Evolutionary conservation across 441 rosid genomes (phyloP).

Genomic region (Macaranga tanarius): DNA sequence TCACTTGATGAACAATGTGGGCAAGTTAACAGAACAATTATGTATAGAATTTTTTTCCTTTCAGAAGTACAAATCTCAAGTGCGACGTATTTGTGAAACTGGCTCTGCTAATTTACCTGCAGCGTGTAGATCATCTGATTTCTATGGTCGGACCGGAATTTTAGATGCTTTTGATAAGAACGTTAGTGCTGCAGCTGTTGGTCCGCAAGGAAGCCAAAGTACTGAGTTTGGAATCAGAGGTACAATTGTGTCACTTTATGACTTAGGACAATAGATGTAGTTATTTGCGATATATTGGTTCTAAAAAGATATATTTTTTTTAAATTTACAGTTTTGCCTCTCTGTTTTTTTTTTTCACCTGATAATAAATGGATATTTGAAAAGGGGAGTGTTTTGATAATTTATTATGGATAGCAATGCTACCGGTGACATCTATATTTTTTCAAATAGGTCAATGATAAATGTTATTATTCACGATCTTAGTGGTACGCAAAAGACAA

Average conservation of each 20-base stretch:
- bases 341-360: too few species aligned
- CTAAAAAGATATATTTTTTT: too few species aligned
- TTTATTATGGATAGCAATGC: too few species aligned
- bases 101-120: not conserved
- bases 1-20: not conserved
- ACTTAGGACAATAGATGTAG: too few species aligned
- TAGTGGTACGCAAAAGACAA: too few species aligned
- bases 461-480: too few species aligned
- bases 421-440: too few species aligned
- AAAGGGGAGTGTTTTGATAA: too few species aligned
- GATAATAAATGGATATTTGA: too few species aligned
- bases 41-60: not conserved
- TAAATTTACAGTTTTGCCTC: too few species aligned
- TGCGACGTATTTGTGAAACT: constrained; percentile 19
- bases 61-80: constrained; percentile 46
- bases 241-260: not conserved
- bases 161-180: not conserved
- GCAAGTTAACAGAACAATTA: not conserved
- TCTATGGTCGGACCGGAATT: not conserved
- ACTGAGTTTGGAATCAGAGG: not conserved
- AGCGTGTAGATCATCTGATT: not conserved
- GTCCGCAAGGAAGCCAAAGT: not conserved
- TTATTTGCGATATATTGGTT: too few species aligned
- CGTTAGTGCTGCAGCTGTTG: not conserved
- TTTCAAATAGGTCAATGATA: too few species aligned